phyloP scores from a whole-genome alignment of 257 asterid species.

The Oldenlandia corymbosa region DNA sequence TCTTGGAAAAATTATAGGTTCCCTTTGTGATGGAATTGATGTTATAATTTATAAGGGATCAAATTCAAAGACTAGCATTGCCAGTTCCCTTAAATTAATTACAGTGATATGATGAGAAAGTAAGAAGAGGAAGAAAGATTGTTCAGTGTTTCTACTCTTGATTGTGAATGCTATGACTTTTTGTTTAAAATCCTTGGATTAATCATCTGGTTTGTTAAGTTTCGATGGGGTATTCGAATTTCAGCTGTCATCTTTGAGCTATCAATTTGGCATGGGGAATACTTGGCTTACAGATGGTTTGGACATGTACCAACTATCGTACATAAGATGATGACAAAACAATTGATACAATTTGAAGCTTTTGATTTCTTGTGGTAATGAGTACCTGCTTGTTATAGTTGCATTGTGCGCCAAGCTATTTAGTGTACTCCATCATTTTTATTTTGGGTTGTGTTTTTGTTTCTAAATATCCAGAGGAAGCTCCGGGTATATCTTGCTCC shows the following conservation, averaged over 20 bases:
- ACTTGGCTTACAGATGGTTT: not conserved
- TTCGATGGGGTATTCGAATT: not conserved
- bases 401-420: not conserved
- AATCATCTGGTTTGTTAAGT: too few relatives aligned
- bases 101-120: too few relatives aligned
- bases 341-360: not conserved
- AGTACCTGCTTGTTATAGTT: not conserved
- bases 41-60: too few relatives aligned
- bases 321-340: not conserved
- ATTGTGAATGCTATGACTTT: not conserved
- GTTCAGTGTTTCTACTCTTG: not conserved
- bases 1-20: too few relatives aligned
- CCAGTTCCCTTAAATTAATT: too few relatives aligned
- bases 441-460: not conserved
- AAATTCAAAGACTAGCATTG: too few relatives aligned
- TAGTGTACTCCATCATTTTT: not conserved
- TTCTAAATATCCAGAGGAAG: slow-evolving; percentile 47
- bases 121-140: too few relatives aligned
- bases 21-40: too few relatives aligned
- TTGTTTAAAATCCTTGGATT: not conserved
- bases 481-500: slow-evolving; percentile 70
- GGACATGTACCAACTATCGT: not conserved
- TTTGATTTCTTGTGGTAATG: not conserved
- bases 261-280: not conserved
- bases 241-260: not conserved